Conservation (phyloP, 2,329 filamentous ascomycete genomes). For the Fusarium xyrophilum region DNA sequence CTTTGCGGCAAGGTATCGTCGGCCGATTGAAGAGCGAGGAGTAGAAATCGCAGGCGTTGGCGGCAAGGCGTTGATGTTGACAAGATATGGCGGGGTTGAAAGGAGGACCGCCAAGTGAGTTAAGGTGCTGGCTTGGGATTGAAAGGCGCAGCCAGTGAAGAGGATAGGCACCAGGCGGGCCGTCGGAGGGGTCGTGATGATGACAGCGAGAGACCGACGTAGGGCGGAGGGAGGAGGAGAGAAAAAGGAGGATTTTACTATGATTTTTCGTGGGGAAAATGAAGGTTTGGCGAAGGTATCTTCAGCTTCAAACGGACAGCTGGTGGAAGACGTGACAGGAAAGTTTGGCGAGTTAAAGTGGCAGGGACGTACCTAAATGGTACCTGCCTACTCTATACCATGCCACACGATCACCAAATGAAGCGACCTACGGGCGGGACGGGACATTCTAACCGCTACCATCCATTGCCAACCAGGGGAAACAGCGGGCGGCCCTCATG, state of each 20-base stretch:
- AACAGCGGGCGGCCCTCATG: conserved; percentile 17
- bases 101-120: conserved; percentile 26
- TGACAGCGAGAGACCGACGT: conserved; percentile 1
- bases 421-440: conserved; percentile 11
- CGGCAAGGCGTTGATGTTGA: conserved; percentile 24
- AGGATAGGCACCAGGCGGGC: conserved; percentile 19
- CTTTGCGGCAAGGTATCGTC: conserved; percentile 19
- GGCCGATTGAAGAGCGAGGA: conserved; percentile 30
- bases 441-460: conserved; percentile 19
- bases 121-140: conserved; percentile 16
- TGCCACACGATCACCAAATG: conserved; percentile 7
- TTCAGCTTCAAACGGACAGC: conserved; percentile 27
- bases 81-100: conserved; percentile 39
- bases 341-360: conserved; percentile 34
- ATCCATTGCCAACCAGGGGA: conserved; percentile 14
- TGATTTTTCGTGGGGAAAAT: conserved; percentile 7
- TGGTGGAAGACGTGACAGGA: conserved; percentile 31
- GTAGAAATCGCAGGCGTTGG: conserved; percentile 28
- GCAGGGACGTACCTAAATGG: conserved; percentile 26
- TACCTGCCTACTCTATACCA: conserved; percentile 29
- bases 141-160: conserved; percentile 28
- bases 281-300: conserved; percentile 21
- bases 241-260: conserved; percentile 1
- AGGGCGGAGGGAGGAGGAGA: background rate
- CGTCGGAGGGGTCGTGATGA: conserved; percentile 6